Evolutionary conservation across 345 rosid genomes (phyloP), one percentile per base, ranked within the genome.

Genomic region (Conringia planisiliqua): DNA sequence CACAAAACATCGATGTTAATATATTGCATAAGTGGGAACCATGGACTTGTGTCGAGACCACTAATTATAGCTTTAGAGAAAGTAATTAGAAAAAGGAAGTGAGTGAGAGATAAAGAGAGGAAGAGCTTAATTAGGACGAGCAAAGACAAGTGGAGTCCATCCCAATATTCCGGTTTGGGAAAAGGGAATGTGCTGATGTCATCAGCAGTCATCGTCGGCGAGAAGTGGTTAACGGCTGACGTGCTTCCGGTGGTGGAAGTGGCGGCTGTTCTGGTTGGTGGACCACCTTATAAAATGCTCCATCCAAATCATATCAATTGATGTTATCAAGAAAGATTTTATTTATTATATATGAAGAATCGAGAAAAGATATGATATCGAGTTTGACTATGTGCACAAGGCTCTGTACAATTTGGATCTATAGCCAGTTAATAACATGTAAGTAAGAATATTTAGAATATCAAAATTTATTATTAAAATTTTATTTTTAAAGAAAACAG

Each of bases 51-150:
- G 57, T 73, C 64, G 64, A 64, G 47, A 54, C 74, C 78, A 75
- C 83, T 62, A 67, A 78, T 71, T 62, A 79, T 80, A 68, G 46
- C 87, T 86, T 83, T 70, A 81, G 59, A 75, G 68, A 54, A 76
- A 57, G 63, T 29, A 40, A 52, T 13, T 29, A 63, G 27, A 47
- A 47, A 72, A 62, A 48, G 68, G 4, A 50, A n/a, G 67, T 36
- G 51, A 56, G 55, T 17, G 40, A 47, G 44, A 18, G 29, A 47
- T 26, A 70, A 33, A 62, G 61, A 62, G 62, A 62, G 32, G 24
- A 51, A 55, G 65, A 54, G 57, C 50, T 74, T 32, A 74, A 66
- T 74, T 66, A 58, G 66, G 67, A 74, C 13, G 40, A 71, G 60
- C 17, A 48, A 71, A 61, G 48, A 61, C 66, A 35, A 66, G 35